Percentiles rank a stretch among this genome's conserved stretches.
Evolutionary conservation across 371 early-diverging fungal species (phyloP).

Genomic region (Rhizopus microsporus): DNA sequence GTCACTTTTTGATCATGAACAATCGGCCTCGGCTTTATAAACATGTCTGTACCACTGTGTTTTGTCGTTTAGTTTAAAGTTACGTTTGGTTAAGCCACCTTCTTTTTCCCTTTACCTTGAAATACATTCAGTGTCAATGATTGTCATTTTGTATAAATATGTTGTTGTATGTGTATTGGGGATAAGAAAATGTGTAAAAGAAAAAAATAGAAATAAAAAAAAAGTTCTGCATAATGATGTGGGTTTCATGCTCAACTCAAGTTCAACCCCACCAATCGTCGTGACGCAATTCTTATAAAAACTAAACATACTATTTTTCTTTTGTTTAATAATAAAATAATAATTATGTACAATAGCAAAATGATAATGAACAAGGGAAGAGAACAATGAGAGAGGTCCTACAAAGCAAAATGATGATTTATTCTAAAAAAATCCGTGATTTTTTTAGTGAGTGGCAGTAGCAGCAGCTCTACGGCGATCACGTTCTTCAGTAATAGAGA

Average conservation of each 20-base stretch:
- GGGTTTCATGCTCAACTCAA: slow-evolving; percentile 8
- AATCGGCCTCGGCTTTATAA: slow-evolving; percentile 19
- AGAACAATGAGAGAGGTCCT: not conserved
- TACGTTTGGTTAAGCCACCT: not conserved
- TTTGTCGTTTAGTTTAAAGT: not conserved
- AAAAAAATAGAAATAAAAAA: slow-evolving; percentile 1
- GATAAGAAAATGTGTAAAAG: not conserved
- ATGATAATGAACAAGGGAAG: not conserved
- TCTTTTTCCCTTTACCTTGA: slow-evolving; percentile 12
- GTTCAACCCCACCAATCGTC: too few species aligned
- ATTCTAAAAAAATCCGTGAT: not conserved
- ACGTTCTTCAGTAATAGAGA: slow-evolving; percentile 98
- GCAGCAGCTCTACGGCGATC: slow-evolving; percentile 79
- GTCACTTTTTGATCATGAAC: slow-evolving; percentile 58
- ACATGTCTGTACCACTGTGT: slow-evolving; percentile 10
- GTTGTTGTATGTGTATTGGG: too few species aligned
- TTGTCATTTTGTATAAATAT: slow-evolving; percentile 19
- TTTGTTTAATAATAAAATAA: not conserved
- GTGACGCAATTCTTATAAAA: not conserved
- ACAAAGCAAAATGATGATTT: slow-evolving; percentile 6
- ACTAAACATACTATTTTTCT: too few species aligned
- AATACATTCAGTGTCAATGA: slow-evolving; percentile 23
- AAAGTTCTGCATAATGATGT: slow-evolving; percentile 8
- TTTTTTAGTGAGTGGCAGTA: slow-evolving; percentile 16
- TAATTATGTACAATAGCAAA: not conserved